These are phyloP conservation scores for Ogataea minuta DNA, from an alignment of 805 yeast species.

Conservation along the genomic window DNA sequence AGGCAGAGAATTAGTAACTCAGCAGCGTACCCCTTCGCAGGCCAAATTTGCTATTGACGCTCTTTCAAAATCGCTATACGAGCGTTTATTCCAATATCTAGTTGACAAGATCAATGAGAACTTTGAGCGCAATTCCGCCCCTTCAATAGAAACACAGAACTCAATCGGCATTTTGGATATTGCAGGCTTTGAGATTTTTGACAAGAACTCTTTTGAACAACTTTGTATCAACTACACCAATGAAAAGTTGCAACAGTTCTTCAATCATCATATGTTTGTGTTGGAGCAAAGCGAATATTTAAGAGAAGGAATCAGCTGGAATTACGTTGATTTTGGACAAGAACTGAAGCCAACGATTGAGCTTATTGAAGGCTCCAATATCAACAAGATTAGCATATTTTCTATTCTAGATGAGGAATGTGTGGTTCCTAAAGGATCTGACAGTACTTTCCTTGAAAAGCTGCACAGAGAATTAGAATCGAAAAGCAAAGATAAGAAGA, in stretches of 20 bases:
- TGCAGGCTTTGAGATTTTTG: slow-evolving; percentile 62
- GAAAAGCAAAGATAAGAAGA: slow-evolving; percentile 26
- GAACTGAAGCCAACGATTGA: slow-evolving; percentile 94
- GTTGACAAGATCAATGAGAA: slow-evolving; percentile 74
- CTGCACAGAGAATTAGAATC: slow-evolving; percentile 63
- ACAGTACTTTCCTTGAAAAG: slow-evolving; percentile 77
- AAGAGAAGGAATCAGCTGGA: slow-evolving; percentile 60
- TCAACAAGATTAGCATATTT: slow-evolving; percentile 70
- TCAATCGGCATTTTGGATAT: slow-evolving; percentile 59
- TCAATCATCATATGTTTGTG: slow-evolving; percentile 61
- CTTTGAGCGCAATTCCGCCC: slow-evolving; percentile 34
- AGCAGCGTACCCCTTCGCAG: slow-evolving; percentile 74
- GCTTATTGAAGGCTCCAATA: slow-evolving; percentile 67
- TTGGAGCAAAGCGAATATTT: slow-evolving; percentile 59
- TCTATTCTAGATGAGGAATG: slow-evolving; percentile 93
- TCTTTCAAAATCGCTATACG: slow-evolving; percentile 81
- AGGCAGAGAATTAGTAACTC: slow-evolving; percentile 82
- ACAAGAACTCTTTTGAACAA: slow-evolving; percentile 57
- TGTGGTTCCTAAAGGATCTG: slow-evolving; percentile 87
- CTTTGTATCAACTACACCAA: slow-evolving; percentile 60
- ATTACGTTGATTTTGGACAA: slow-evolving; percentile 88
- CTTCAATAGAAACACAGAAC: slow-evolving; percentile 32
- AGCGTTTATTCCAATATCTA: slow-evolving; percentile 72
- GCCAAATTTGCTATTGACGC: slow-evolving; percentile 84
- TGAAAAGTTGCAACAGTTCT: slow-evolving; percentile 59